Conservation (phyloP, 257 asterid species). For the Nemophila menziesii region DNA sequence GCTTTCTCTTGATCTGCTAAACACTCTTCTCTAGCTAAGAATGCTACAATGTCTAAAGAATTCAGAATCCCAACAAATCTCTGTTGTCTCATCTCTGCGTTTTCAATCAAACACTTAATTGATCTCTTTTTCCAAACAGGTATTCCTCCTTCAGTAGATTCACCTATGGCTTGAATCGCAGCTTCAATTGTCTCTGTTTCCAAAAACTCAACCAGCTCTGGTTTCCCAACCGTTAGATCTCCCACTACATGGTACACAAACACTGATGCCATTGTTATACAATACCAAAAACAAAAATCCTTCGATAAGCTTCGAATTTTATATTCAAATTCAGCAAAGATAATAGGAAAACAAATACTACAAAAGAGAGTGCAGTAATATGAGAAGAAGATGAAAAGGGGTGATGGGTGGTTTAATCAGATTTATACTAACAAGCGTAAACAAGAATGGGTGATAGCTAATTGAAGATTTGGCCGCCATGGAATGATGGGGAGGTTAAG, state of each 20-base stretch:
- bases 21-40: slow-evolving; percentile 61
- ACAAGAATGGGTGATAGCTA: slow-evolving; percentile 3
- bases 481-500: slow-evolving; percentile 3
- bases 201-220: slow-evolving; percentile 72
- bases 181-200: slow-evolving; percentile 81
- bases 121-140: slow-evolving; percentile 85
- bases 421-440: slow-evolving; percentile 5
- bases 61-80: slow-evolving; percentile 85
- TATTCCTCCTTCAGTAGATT: slow-evolving; percentile 82
- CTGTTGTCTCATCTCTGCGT: slow-evolving; percentile 60
- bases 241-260: slow-evolving; percentile 92
- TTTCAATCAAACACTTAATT: slow-evolving; percentile 41
- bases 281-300: slow-evolving; percentile 3
- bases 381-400: slow-evolving; percentile 33
- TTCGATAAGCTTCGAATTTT: not conserved
- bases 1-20: slow-evolving; percentile 69
- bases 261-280: slow-evolving; percentile 58
- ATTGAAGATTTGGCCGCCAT: slow-evolving; percentile 30
- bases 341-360: slow-evolving; percentile 4
- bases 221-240: slow-evolving; percentile 98
- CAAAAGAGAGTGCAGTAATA: slow-evolving; percentile 45
- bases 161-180: slow-evolving; percentile 74
- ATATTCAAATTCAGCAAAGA: not conserved
- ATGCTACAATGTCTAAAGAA: slow-evolving; percentile 74
- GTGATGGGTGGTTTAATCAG: slow-evolving; percentile 26